These are phyloP conservation scores for Hibiscus tridactylites DNA, from an alignment of 345 rosid genomes.

Conservation along the genomic window DNA sequence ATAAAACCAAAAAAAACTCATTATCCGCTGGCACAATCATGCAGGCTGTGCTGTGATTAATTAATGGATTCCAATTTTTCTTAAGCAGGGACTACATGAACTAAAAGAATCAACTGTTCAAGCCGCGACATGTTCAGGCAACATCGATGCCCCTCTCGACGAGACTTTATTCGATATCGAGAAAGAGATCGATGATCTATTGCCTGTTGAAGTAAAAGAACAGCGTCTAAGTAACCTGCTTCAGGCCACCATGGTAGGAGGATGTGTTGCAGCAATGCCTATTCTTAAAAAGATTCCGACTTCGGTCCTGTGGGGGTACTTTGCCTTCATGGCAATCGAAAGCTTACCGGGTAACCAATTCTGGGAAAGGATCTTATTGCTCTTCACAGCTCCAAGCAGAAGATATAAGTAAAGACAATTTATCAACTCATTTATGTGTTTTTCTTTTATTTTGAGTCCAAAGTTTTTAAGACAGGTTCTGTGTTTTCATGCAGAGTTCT, in stretches of 20 bases:
- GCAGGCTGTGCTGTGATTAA: neutral
- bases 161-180: conserved; percentile 63
- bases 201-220: conserved; percentile 80
- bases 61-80: neutral
- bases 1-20: neutral
- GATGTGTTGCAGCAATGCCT: conserved; percentile 87
- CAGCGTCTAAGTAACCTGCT: conserved; percentile 73
- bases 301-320: conserved; percentile 81
- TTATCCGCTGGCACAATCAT: neutral
- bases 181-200: conserved; percentile 73
- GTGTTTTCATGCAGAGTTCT: conserved; percentile 48
- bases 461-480: neutral
- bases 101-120: conserved; percentile 72
- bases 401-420: conserved; percentile 48
- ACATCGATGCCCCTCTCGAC: conserved; percentile 59
- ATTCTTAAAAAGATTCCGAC: conserved; percentile 71
- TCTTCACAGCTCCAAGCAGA: conserved; percentile 71
- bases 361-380: conserved; percentile 74
- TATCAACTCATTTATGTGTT: neutral
- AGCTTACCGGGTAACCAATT: conserved; percentile 80
- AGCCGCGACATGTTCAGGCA: conserved; percentile 52
- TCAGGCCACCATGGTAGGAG: conserved; percentile 67
- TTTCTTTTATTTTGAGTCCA: neutral
- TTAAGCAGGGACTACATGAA: conserved; percentile 51
- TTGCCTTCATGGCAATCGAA: conserved; percentile 84